Conservation (phyloP, 2,329 filamentous ascomycete genomes). For the Botrytis paeoniae region DNA sequence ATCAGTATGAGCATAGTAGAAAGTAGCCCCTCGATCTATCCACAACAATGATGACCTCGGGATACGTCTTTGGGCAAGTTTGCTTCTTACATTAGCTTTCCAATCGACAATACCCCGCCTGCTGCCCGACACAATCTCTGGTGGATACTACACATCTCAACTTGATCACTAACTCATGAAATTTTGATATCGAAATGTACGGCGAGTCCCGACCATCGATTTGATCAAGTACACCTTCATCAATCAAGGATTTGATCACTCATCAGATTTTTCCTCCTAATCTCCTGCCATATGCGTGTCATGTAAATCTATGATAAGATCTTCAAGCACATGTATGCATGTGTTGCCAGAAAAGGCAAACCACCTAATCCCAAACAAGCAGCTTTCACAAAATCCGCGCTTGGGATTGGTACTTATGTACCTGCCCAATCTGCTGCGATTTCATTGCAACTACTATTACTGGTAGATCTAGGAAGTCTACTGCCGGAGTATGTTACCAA, state of each 20-base stretch:
- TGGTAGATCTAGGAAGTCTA: constrained; percentile 25
- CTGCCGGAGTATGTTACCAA: constrained; percentile 26
- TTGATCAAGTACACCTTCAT: neutral
- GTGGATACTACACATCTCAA: constrained; percentile 29
- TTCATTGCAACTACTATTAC: constrained; percentile 28
- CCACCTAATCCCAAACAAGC: constrained; percentile 11
- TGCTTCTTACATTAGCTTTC: constrained; percentile 18
- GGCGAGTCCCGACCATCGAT: neutral
- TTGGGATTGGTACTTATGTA: constrained; percentile 28
- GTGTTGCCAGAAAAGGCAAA: constrained; percentile 21
- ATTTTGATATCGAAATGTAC: too few species aligned
- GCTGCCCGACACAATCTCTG: constrained; percentile 24
- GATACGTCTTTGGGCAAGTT: neutral
- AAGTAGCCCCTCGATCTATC: neutral
- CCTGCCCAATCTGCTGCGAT: constrained; percentile 24
- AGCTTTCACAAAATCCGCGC: constrained; percentile 11
- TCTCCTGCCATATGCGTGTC: constrained; percentile 33
- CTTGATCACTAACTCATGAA: neutral
- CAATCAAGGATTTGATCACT: constrained; percentile 22
- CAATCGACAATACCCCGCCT: constrained; percentile 24
- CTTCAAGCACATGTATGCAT: constrained; percentile 28
- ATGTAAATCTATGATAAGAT: constrained; percentile 29
- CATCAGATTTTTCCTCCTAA: constrained; percentile 26
- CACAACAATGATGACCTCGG: neutral
- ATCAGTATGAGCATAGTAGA: neutral